Evolutionary conservation across 2,329 filamentous ascomycete genomes (phyloP), one percentile per base, ranked within the genome.

Genomic region (Pleochaeta shiraiana): DNA sequence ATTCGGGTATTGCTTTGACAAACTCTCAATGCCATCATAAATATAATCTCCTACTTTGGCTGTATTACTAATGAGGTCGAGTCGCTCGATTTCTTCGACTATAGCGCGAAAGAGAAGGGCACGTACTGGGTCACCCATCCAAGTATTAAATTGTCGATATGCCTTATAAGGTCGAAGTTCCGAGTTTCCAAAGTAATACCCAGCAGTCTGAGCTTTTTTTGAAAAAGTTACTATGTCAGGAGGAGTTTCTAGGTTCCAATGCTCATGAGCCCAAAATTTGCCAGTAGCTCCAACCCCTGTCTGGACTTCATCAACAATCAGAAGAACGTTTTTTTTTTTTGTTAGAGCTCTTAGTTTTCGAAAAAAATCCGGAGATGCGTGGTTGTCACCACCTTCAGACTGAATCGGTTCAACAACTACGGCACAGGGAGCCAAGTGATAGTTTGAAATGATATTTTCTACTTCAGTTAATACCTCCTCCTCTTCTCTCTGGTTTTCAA

Each of bases 161-260:
- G 88, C 84, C 77, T 88, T 88, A 76, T 90, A 90, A 28, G 88
- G 88, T 63, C 86, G 78, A 63, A 92, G 78, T 55, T 81, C 82
- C n/a, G 81, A 79, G 77, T 90, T 85, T 53, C 85, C 85, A 72
- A 83, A 92, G 77, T 88, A 92, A 78, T 90, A 92, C 2, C 88
- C 88, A 14, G 88, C 88, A 19, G 88, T 87, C 76, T 92, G 88
- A 1, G 88, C 88, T 77, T 92, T 92, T 80, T 92, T 92, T 69
- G 82, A 86, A 77, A 92, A 92, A 31, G 88, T 91, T n/a, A 92
- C 88, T 76, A 92, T 90, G 73, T 92, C 88, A 1, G 88, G 88
- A 26, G 87, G 85, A 12, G 82, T 77, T 47, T 77, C 70, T 53
- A 91, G 78, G 71, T 85, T 81, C 88, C 88, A 92, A 80, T 91